phyloP scores from a whole-genome alignment of 2,329 filamentous ascomycete genomes.

The Phyllosticta citribraziliensis region DNA sequence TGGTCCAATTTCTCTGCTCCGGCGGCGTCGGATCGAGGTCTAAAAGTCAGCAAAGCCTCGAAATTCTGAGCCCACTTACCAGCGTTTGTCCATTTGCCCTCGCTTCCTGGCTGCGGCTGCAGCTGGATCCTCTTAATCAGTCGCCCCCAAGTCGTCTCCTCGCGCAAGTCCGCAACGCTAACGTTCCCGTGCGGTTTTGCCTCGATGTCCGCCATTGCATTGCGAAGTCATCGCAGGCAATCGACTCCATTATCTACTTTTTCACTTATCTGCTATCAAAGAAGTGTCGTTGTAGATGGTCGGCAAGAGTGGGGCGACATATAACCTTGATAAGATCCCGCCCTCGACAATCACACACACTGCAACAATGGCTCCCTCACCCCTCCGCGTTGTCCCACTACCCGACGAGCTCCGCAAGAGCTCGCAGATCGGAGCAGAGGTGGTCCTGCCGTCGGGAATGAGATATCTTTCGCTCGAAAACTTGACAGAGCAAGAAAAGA shows the following conservation, averaged over 20 bases:
- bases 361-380: slow-evolving; percentile 8
- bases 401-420: slow-evolving; percentile 9
- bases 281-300: neutral
- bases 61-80: neutral
- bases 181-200: neutral
- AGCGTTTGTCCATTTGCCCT: neutral
- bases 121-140: neutral
- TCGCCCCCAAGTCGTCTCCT: neutral
- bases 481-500: slow-evolving; percentile 11
- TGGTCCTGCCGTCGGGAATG: slow-evolving; percentile 9
- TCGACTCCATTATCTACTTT: neutral
- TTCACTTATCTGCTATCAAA: neutral
- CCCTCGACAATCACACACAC: slow-evolving; percentile 1
- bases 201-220: neutral
- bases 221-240: neutral
- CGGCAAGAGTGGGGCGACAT: neutral
- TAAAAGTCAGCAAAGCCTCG: slow-evolving; percentile 10
- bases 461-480: slow-evolving; percentile 7
- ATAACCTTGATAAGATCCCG: neutral
- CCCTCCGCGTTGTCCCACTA: slow-evolving; percentile 10
- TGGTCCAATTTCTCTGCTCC: slow-evolving; percentile 12
- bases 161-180: neutral
- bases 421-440: slow-evolving; percentile 14
- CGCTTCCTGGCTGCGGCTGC: neutral
- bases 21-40: slow-evolving; percentile 13